Base-by-base conservation (phyloP, 148 eudicot genomes). In the Chenopodium album region DNA sequence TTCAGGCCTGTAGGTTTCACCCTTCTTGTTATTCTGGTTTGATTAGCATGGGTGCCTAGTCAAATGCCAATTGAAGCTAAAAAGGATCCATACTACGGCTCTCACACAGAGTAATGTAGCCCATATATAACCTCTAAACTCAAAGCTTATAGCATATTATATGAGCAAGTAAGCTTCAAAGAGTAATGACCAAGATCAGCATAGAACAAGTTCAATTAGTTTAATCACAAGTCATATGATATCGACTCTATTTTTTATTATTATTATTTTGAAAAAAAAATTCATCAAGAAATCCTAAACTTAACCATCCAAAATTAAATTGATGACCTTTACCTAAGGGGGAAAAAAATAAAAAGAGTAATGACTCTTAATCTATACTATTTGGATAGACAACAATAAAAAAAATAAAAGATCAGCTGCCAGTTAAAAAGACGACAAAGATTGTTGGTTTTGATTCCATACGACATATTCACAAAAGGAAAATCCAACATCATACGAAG, bases 1-100 rank as follows among this genome's bases (percentile, higher is more conserved):
- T 71, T 83, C 79, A 59, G 81, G 84, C 66, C 83, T 76, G 83
- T 76, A 76, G 81, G 70, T 78, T 83, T 83, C 81, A 75, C 60
- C 72, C 86, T 83, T 81, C 86, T 71, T 78, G 79, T 66, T 85
- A 69, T 82, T 85, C 90, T 88, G 88, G 80, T 83, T 85, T 87
- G 23, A 85, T 87, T 70, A 81, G 81, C 77, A 83, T 71, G 70
- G 72, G 64, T 65, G 48, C 31, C 62, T 73, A 48, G 85, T 83
- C 86, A 83, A 85, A 71, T 80, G 79, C 22, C 82, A 60, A 56
- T 60, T 6, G 63, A 73, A 19, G 11, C 47, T 29, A 20, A 69
- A 59, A 9, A 8, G 60, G 71, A 80, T 17, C 23, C 47, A 65
- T 50, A 75, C 66, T 11, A 81, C 47, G 20, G 52, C 19, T 62